A percentile compares a stretch with the other conserved stretches of the same genome.
phyloP scores from a whole-genome alignment of 2,329 filamentous ascomycete genomes.

The Pyrenophora teres region DNA sequence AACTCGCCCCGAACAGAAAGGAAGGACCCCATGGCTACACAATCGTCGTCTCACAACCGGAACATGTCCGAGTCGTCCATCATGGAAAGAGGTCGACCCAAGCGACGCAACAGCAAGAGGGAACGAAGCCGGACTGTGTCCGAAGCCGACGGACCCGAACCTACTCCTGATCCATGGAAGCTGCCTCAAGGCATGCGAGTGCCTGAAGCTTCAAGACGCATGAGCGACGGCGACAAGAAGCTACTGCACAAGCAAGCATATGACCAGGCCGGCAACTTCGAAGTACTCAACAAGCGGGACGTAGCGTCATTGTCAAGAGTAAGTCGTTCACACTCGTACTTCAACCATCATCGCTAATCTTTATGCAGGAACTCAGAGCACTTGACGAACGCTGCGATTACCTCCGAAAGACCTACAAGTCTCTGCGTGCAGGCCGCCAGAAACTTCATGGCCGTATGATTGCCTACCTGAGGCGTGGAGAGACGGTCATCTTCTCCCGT shows the following conservation, averaged over 20 bases:
- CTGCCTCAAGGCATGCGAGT: slow-evolving; percentile 46
- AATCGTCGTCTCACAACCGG: slow-evolving; percentile 32
- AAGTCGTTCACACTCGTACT: slow-evolving; percentile 24
- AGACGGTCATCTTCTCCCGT: slow-evolving; percentile 71
- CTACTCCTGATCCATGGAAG: slow-evolving; percentile 41
- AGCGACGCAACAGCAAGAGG: slow-evolving; percentile 39
- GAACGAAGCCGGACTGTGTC: slow-evolving; percentile 41
- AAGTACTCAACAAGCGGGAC: slow-evolving; percentile 47
- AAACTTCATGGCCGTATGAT: slow-evolving; percentile 79
- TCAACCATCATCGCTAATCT: slow-evolving; percentile 23
- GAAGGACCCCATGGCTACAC: slow-evolving; percentile 35
- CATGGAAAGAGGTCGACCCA: slow-evolving; percentile 47
- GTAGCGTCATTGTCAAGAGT: slow-evolving; percentile 63
- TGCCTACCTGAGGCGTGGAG: slow-evolving; percentile 73
- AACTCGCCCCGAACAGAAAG: slow-evolving; percentile 40
- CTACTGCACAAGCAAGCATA: slow-evolving; percentile 46
- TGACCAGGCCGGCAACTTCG: slow-evolving; percentile 48
- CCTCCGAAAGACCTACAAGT: slow-evolving; percentile 75
- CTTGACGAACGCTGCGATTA: slow-evolving; percentile 81
- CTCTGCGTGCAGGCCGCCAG: slow-evolving; percentile 73
- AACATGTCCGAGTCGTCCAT: slow-evolving; percentile 48
- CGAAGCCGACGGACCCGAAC: slow-evolving; percentile 36
- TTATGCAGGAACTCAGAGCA: slow-evolving; percentile 67
- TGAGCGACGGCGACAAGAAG: slow-evolving; percentile 45
- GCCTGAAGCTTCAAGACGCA: slow-evolving; percentile 39